Percentiles rank a stretch among this genome's conserved stretches.
Conservation (phyloP, 2,329 filamentous ascomycete genomes). For the Alternaria dauci region DNA sequence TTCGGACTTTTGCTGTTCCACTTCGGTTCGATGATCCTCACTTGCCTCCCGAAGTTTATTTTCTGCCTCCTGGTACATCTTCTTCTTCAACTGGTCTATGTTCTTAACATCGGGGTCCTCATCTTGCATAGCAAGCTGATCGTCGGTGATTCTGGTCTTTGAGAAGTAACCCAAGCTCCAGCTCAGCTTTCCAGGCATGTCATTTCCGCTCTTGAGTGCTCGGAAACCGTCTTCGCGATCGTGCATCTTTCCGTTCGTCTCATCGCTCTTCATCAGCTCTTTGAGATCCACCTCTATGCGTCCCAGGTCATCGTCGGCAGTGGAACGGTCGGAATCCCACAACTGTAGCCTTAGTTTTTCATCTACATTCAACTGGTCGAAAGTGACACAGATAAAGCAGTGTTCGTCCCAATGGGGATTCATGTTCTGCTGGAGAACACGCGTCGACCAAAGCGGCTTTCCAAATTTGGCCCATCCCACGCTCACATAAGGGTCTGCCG, state of each 20-base stretch:
- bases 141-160: conserved; percentile 69
- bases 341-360: conserved; percentile 74
- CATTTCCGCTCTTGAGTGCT: conserved; percentile 70
- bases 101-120: conserved; percentile 66
- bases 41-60: conserved; percentile 72
- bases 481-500: conserved; percentile 74
- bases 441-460: conserved; percentile 71
- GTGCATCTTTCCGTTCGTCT: conserved; percentile 69
- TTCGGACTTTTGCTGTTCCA: conserved; percentile 72
- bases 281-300: conserved; percentile 75
- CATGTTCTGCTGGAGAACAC: conserved; percentile 71
- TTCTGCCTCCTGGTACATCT: conserved; percentile 63
- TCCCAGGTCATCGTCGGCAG: conserved; percentile 77
- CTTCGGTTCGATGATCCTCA: conserved; percentile 66
- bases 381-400: conserved; percentile 72
- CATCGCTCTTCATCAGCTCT: conserved; percentile 66
- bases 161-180: conserved; percentile 78
- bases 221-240: conserved; percentile 71
- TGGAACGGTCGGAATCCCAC: conserved; percentile 78
- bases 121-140: conserved; percentile 69
- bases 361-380: conserved; percentile 75
- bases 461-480: conserved; percentile 82
- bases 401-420: conserved; percentile 76
- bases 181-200: conserved; percentile 72
- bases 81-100: conserved; percentile 66